Percentiles rank a stretch among this genome's conserved stretches.
phyloP scores from a whole-genome alignment of 2,329 filamentous ascomycete genomes.

The Colletotrichum sp. region DNA sequence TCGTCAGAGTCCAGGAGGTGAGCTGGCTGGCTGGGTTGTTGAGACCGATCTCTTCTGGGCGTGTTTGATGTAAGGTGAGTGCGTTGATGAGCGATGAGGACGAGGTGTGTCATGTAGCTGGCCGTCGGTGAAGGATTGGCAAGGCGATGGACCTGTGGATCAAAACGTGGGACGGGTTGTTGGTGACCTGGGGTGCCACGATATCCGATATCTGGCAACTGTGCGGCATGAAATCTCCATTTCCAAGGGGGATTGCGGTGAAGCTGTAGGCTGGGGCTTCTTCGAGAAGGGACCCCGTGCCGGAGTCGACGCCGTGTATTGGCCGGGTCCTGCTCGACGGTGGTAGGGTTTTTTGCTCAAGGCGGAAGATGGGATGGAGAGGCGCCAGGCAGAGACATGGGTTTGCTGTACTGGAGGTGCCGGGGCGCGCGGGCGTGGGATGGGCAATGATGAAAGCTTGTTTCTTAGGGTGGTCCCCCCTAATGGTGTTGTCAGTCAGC shows the following conservation, averaged over 20 bases:
- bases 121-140: slow-evolving; percentile 3
- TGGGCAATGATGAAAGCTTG: slow-evolving; percentile 12
- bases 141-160: background rate
- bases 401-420: background rate
- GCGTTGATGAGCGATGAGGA: background rate
- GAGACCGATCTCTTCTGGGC: background rate
- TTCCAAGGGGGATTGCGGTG: slow-evolving; percentile 1
- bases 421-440: background rate
- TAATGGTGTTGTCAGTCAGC: background rate
- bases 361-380: background rate
- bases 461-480: background rate
- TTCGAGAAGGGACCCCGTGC: slow-evolving; percentile 4
- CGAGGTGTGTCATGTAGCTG: background rate
- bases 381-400: background rate
- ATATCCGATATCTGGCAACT: background rate
- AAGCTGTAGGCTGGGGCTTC: background rate
- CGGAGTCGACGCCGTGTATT: slow-evolving; percentile 7
- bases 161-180: slow-evolving; percentile 14
- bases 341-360: background rate
- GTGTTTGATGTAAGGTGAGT: background rate
- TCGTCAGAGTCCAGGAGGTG: background rate
- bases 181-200: slow-evolving; percentile 4
- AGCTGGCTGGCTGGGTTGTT: background rate
- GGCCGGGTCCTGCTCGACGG: background rate
- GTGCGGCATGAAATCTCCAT: background rate